phyloP scores from a whole-genome alignment of 192 early-diverging fungal genomes.

The Dissophora ornata region DNA sequence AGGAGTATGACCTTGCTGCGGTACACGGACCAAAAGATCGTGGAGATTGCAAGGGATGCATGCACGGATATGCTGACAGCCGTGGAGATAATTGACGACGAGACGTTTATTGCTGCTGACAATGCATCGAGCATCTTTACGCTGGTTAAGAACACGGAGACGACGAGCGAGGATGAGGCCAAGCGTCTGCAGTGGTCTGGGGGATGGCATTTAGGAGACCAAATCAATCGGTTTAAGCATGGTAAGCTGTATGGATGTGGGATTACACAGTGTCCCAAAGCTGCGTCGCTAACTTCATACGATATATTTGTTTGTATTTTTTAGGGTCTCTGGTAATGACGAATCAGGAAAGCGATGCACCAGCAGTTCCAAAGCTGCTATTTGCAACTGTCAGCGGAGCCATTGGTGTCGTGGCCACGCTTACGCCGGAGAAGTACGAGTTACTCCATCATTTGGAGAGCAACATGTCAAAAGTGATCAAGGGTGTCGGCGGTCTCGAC shows the following conservation, averaged over 20 bases:
- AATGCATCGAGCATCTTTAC: constrained; percentile 69
- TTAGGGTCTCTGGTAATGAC: constrained; percentile 84
- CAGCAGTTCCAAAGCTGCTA: constrained; percentile 66
- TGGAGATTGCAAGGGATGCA: constrained; percentile 69
- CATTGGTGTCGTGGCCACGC: constrained; percentile 79
- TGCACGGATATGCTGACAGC: constrained; percentile 73
- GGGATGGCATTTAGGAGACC: constrained; percentile 84
- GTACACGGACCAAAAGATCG: constrained; percentile 60
- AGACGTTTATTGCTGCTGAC: constrained; percentile 72
- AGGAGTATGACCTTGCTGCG: constrained; percentile 76
- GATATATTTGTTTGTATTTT: constrained; percentile 1
- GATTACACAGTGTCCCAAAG: too few relatives aligned
- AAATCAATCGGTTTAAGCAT: constrained; percentile 79
- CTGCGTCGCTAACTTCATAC: too few relatives aligned
- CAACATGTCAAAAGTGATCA: constrained; percentile 68
- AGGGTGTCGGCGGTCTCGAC: constrained; percentile 68
- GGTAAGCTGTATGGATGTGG: constrained; percentile 72
- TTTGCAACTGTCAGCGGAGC: constrained; percentile 85
- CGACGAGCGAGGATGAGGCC: constrained; percentile 61
- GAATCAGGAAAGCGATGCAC: constrained; percentile 68
- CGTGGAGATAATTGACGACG: constrained; percentile 68
- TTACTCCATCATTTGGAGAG: constrained; percentile 71
- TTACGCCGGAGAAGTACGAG: constrained; percentile 69
- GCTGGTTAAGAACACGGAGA: constrained; percentile 63
- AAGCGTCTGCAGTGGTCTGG: constrained; percentile 67